Base-by-base conservation (phyloP, 192 early-diverging fungal species). In the Linnemannia schmuckeri region DNA sequence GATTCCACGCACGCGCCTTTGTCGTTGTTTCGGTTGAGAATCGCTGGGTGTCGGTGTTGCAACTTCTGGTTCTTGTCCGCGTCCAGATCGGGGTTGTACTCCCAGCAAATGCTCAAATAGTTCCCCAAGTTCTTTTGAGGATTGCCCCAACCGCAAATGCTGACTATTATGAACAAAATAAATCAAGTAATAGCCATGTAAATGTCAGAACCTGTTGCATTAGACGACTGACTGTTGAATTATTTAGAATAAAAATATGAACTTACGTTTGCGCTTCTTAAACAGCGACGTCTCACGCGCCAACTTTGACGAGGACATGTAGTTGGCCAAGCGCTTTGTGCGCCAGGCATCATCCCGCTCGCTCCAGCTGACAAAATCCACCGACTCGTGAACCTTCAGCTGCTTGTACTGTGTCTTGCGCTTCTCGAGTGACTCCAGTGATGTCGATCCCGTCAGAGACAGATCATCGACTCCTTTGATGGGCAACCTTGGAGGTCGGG, bases 61-160 rank as follows among this genome's bases (percentile, higher is more conserved):
- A 87, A 52, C 15, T 75, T 74, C 22, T 87, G 85, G 33, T 76
- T 66, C 41, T 81, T 81, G 47, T 87, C 85, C 52, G 85, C 85
- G 46, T 87, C 80, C 52, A 87, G 44, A 35, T 78, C 79, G 4
- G 85, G 80, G 40, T 81, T 81, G 42, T 81, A 87, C 6, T 87
- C 85, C 85, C 85, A 87, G 27, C 79, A 81, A 20, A 87, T 87
- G n/a, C 85, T 87, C 35, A 87, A 68, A 35, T 87, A 87, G 68
- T 87, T 87, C 1, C 85, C 85, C 40, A 87, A 71, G n/a, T 87
- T 87, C 76, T 81, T 81, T 77, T 81, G 70, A 13, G 85, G 47
- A 54, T 87, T 87, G 15, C 85, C 85, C 85, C 85, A 87, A 49
- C 85, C 85, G 46, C 85, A 87, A 27, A 87, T 81, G n/a, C 44